Base-by-base conservation (phyloP, 1,284 basidiomycete species). In the Ustilago lituana region DNA sequence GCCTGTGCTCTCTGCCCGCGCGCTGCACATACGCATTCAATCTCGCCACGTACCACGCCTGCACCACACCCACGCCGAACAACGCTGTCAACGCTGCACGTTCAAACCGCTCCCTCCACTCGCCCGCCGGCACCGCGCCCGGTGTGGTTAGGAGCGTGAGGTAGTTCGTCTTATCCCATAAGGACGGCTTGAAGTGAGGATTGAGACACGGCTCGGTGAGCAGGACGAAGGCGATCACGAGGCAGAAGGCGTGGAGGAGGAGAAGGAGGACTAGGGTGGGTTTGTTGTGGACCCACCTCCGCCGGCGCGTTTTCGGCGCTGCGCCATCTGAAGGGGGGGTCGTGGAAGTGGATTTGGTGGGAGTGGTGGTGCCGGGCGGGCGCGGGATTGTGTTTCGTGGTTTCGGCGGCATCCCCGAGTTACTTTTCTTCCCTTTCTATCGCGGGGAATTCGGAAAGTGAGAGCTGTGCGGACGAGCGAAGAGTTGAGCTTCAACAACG, bases 161-260 rank as follows among this genome's bases (percentile, higher is more conserved):
- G 29, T 69, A 69, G 29, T 51, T 22, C 4, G 40, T 8, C 43
- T 69, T 64, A 11, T 40, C 43, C 19, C 20, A 15, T 2, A 69
- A 8, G 6, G 23, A 11, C 3, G 24, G 15, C 5, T 38, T 43
- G 15, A 39, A 64, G 0, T 17, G 1, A 4, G 66, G 44, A 6
- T 69, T 64, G 1, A 69, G 23, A 50, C 66, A 69, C 12, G 66
- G 60, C 22, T 64, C 66, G 7, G 66, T 69, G 1, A 69, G 26
- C 6, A 69, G 27, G 2, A 69, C 14, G 9, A 69, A 69, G 1
- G 44, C 41, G 5, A 69, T 15, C 1, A 64, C 10, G 15, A 56
- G 50, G 5, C 44, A 39, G 1, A 33, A 6, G 0, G 44, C n/a
- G 19, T 69, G 66, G 0, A 69, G 14, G 1, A 69, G 9, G 1